Evolutionary conservation across 306 rosid genomes (phyloP), one percentile per base, ranked within the genome.

Genomic region (Clitoria ternatea): DNA sequence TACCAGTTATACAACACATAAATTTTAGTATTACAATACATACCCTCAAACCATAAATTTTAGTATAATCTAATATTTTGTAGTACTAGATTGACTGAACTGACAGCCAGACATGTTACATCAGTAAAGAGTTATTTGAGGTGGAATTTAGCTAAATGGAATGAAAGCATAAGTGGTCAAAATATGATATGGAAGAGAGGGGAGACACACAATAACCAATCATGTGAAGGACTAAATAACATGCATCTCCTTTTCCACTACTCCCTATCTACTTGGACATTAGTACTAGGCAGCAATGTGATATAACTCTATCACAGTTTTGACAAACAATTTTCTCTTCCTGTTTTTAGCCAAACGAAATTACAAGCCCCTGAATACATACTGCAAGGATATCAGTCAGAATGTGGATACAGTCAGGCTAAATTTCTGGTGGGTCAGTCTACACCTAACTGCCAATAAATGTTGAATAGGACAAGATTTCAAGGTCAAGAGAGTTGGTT

Each of bases 401-500:
- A 77, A 55, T 61, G 43, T 45, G 77, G 60, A 76, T 53, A 27
- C 55, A 54, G 55, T 63, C 32, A 54, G 59, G 66, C 63, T 24
- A 72, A 81, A 19, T 70, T 77, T 78, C 73, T 29, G 37, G 85
- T 85, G 90, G 96, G 90, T 67, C 92, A 83, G 77, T 56, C 83
- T 74, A 66, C 74, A 83, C 89, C 85, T 61, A 71, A 82, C 70
- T 47, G 66, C 82, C 70, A 82, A 72, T 66, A 76, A 87, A 80
- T 75, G 53, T 42, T 71, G 85, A 79, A 55, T 47, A 56, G 76
- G 97, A 88, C 86, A 88, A 77, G 85, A 74, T 87, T 90, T 88
- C 77, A 81, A 85, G 87, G 97, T 94, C 97, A 87, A 83, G 82
- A 85, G 77, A 84, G 96, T 90, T 89, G 96, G 92, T 87, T 77